phyloP scores from a whole-genome alignment of 441 rosid species.

The Macaranga tanarius region DNA sequence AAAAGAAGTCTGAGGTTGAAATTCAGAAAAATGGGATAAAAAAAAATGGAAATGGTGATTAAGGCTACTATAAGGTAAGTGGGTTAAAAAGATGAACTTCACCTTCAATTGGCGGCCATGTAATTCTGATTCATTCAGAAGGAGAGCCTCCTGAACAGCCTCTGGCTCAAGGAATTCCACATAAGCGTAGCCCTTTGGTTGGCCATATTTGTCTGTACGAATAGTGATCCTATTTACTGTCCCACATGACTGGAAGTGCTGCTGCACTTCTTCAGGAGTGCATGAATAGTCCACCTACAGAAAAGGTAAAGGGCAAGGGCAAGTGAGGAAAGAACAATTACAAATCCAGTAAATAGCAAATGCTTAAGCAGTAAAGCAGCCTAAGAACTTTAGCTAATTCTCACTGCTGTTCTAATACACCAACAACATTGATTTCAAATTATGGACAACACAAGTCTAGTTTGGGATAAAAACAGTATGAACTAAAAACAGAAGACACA shows the following conservation, averaged over 20 bases:
- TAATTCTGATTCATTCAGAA: slow-evolving; percentile 58
- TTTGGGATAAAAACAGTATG: neutral
- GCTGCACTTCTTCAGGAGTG: slow-evolving; percentile 75
- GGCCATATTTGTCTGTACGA: slow-evolving; percentile 64
- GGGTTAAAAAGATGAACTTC: neutral
- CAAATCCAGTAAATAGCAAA: slow-evolving; percentile 10
- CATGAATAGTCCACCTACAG: slow-evolving; percentile 65
- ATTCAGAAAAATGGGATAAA: neutral
- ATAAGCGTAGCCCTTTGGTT: slow-evolving; percentile 72
- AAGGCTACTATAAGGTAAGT: neutral
- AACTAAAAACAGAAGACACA: neutral
- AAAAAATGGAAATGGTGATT: neutral
- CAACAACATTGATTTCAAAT: neutral
- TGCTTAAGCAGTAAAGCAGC: neutral
- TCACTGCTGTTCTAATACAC: neutral
- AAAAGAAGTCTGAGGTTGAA: neutral
- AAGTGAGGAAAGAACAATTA: neutral
- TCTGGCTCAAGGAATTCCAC: slow-evolving; percentile 63
- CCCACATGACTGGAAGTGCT: slow-evolving; percentile 68
- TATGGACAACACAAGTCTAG: neutral
- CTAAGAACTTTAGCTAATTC: neutral
- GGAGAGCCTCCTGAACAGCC: slow-evolving; percentile 62
- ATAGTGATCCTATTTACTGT: slow-evolving; percentile 66
- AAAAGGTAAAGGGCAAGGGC: neutral
- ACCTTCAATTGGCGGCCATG: slow-evolving; percentile 73